A percentile compares a stretch with the other conserved stretches of the same genome.
Conservation (phyloP, 805 yeast genomes). For the Ogataea wickerhamii region DNA sequence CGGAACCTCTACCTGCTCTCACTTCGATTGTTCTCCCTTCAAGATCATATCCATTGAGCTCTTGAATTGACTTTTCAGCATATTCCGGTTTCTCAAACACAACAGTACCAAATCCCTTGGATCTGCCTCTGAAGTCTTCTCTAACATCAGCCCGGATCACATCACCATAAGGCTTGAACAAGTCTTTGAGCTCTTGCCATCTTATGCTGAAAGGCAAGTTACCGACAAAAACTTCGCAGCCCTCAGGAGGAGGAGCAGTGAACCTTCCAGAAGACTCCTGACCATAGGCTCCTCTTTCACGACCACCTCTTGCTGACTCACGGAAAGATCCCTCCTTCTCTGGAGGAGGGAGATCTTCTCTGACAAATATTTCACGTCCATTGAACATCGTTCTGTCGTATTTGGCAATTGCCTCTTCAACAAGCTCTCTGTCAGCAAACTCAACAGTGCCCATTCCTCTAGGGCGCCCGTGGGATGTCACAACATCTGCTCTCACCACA, state of each 20-base stretch:
- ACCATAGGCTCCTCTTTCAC: conserved; percentile 21
- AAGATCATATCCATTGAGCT: conserved; percentile 63
- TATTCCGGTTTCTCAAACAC: conserved; percentile 61
- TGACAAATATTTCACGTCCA: conserved; percentile 81
- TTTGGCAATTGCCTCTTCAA: conserved; percentile 63
- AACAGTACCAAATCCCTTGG: conserved; percentile 85
- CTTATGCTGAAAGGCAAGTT: conserved; percentile 78
- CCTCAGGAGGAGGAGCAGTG: conserved; percentile 25
- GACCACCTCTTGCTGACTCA: conserved; percentile 29
- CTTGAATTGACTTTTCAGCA: conserved; percentile 67
- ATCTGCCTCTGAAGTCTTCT: conserved; percentile 62
- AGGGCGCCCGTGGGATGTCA: conserved; percentile 72
- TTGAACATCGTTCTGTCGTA: conserved; percentile 60
- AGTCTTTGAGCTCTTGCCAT: conserved; percentile 84
- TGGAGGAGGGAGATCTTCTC: conserved; percentile 90
- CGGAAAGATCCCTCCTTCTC: conserved; percentile 31
- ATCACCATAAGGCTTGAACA: conserved; percentile 72
- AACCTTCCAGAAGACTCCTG: conserved; percentile 6
- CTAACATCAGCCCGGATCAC: conserved; percentile 82
- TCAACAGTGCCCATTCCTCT: conserved; percentile 93
- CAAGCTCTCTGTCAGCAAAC: conserved; percentile 61
- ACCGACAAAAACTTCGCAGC: conserved; percentile 66
- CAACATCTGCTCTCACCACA: conserved; percentile 78
- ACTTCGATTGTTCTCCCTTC: conserved; percentile 80
- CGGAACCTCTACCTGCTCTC: conserved; percentile 56